Base-by-base conservation (phyloP, 1,284 basidiomycete genomes). In the Apiotrichum siamense region DNA sequence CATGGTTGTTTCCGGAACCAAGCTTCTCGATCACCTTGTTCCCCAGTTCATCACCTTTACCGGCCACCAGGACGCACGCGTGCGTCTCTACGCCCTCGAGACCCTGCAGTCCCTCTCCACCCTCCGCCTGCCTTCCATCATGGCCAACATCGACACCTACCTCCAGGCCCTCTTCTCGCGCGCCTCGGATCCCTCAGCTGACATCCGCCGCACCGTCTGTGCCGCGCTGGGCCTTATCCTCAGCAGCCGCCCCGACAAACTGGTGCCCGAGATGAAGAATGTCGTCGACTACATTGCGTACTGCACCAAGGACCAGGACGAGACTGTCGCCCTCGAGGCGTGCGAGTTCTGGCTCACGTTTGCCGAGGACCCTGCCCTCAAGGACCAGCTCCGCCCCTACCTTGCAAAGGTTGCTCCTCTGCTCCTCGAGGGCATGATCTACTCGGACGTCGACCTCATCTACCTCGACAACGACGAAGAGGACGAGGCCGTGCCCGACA, bases 321-420 rank as follows among this genome's bases (percentile, higher is more conserved):
- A 96, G 76, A 84, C 84, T 52, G 91, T 97, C 47, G 91, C 92
- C 4, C 79, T 97, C 37, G 93, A 97, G 76, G 96, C 96, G 13
- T 97, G 92, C 80, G 96, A 99, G 78, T 98, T 99, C 76, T 98
- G 96, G 96, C 81, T 99, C 58, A 97, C 94, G 1, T 98, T 99
- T 67, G 92, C 96, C 17, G 96, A 99, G 72, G 91, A 97, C 66
- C 83, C 84, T 15, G 85, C 88, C 44, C 80, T 98, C 24, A 83
- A 84, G 17, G 82, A 84, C 15, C 88, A 87, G 72, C 79, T 99
- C 26, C 84, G 84, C 49, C 92, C 91, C 0, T 83, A 93, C 58
- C 79, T 99, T 10, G 81, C 79, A 36, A 87, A 87, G 62, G 87
- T 99, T 40, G 91, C 88, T 0, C 96, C 96, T 0, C 87, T 97